These are phyloP conservation scores for Podospora tetraspora DNA, from an alignment of 495 filamentous ascomycete genomes.

Conservation along the genomic window DNA sequence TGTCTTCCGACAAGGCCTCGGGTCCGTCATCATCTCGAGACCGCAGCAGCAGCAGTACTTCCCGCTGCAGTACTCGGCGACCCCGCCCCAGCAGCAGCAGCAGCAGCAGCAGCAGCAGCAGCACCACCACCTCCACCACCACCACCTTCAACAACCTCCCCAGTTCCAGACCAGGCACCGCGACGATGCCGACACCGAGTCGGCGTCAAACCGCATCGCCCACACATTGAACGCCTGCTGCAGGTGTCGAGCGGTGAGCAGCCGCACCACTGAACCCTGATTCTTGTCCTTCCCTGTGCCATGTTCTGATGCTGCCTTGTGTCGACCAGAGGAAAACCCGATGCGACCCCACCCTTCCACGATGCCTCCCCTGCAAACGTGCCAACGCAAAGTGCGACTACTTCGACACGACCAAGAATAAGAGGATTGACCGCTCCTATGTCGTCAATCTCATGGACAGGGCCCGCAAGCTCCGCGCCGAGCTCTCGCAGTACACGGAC, in stretches of 20 bases:
- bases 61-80: constrained; percentile 26
- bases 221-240: constrained; percentile 86
- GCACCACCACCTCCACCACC: not conserved
- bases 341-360: constrained; percentile 86
- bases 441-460: constrained; percentile 81
- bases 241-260: constrained; percentile 72
- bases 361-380: constrained; percentile 87
- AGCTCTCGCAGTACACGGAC: constrained; percentile 57
- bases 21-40: constrained; percentile 38
- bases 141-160: constrained; percentile 12
- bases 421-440: constrained; percentile 74
- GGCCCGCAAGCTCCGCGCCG: constrained; percentile 69
- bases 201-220: constrained; percentile 54
- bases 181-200: constrained; percentile 39
- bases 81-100: constrained; percentile 11
- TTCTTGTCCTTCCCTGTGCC: constrained; percentile 1
- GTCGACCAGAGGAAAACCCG: constrained; percentile 74
- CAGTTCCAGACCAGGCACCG: constrained; percentile 7
- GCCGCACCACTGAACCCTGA: not conserved
- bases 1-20: constrained; percentile 47
- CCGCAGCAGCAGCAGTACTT: constrained; percentile 22
- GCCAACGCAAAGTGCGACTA: constrained; percentile 88
- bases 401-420: constrained; percentile 76
- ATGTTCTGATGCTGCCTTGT: constrained; percentile 1
- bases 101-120: not conserved